A percentile compares a stretch with the other conserved stretches of the same genome.
These are phyloP conservation scores for Coleophoma eucalyptorum DNA, from an alignment of 2,329 filamentous ascomycete species.

Conservation along the genomic window DNA sequence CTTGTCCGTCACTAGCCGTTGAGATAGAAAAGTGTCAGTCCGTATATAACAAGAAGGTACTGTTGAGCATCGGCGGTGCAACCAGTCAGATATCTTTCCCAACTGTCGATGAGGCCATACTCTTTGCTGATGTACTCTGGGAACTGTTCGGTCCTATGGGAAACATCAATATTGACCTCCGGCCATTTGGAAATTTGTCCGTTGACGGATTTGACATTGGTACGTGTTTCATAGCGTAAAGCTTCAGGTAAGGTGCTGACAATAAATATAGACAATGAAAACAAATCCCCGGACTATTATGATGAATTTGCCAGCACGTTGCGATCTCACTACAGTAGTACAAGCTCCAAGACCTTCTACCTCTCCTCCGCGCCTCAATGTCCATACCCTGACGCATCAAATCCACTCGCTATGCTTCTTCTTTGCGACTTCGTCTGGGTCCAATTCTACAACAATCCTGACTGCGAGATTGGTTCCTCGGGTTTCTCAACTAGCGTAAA, in stretches of 20 bases:
- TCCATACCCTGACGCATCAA: slow-evolving; percentile 31
- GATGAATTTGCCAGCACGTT: slow-evolving; percentile 27
- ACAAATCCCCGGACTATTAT: slow-evolving; percentile 22
- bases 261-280: slow-evolving; percentile 28
- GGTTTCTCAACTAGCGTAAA: slow-evolving; percentile 24
- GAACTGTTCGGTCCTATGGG: slow-evolving; percentile 29
- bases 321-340: slow-evolving; percentile 14
- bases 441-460: slow-evolving; percentile 39
- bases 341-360: slow-evolving; percentile 26
- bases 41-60: slow-evolving; percentile 31
- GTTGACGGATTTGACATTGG: slow-evolving; percentile 35
- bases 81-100: slow-evolving; percentile 23
- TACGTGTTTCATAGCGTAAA: slow-evolving; percentile 4
- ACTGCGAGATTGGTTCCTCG: slow-evolving; percentile 24
- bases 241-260: neutral
- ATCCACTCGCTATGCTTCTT: slow-evolving; percentile 25
- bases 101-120: slow-evolving; percentile 20
- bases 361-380: slow-evolving; percentile 36
- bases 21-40: slow-evolving; percentile 29
- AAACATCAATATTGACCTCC: slow-evolving; percentile 15
- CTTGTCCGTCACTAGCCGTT: slow-evolving; percentile 31
- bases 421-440: slow-evolving; percentile 34
- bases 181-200: slow-evolving; percentile 27
- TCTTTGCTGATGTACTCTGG: slow-evolving; percentile 30
- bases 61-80: slow-evolving; percentile 33